Base-by-base conservation (phyloP, 192 early-diverging fungal species). In the Backusella circina region DNA sequence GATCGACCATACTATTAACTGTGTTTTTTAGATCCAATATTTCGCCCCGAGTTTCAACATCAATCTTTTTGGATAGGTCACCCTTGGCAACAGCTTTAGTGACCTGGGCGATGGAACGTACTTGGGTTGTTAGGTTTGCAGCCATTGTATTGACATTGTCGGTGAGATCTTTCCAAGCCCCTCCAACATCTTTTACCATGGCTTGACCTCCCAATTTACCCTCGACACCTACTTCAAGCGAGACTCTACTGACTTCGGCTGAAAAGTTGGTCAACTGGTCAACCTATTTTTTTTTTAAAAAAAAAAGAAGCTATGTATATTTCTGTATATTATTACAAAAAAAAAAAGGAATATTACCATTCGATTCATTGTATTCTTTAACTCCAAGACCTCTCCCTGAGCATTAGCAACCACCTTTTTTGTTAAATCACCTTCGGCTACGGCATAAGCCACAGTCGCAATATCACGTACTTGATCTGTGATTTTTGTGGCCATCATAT, bases 401-500 rank as follows among this genome's bases (percentile, higher is more conserved):
- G 85, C 82, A 18, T 87, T 84, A 15, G 87, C 88, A 0, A 81
- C 82, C 8, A 93, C 87, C 37, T 85, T 83, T 65, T 82, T 83
- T 69, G 82, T 86, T 9, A 89, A 90, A 76, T 92, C 89, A 32
- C 90, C 91, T 9, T 85, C 88, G 4, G 90, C 86, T 1, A 89
- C 91, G 0, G 91, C 91, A 39, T 86, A 84, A 2, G 85, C 87
- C 33, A 94, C 93, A 66, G 86, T 84, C 21, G 89, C 91, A 84
- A 94, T 93, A 2, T 90, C 91, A 6, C 93, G 90, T 72, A 94
- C 91, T 76, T 94, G 93, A 37, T 89, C 83, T 13, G 89, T 91
- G 72, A 92, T 75, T 65, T 93, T 93, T 57, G 85, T 87, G 44
- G 88, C 88, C 8, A 88, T 90, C 9, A 90, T 71, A 54, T 83